Base-by-base conservation (phyloP, 2,329 filamentous ascomycete genomes). In the Ilyonectria sp. region DNA sequence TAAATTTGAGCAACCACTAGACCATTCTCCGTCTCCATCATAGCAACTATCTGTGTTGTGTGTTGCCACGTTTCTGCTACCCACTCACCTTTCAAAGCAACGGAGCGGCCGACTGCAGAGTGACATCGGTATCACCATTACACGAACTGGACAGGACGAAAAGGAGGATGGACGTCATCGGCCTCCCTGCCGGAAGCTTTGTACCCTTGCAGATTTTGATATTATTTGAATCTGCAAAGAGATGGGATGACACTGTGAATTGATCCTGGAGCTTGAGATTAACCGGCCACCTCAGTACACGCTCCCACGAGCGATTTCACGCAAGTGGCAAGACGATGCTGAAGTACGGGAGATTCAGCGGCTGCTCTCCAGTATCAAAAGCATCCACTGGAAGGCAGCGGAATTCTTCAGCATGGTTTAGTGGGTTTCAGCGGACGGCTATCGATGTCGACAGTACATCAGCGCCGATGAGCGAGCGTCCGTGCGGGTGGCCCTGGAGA, bases 401-500 rank as follows among this genome's bases (percentile, higher is more conserved):
- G 29, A 21, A 26, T 49, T 52, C 49, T 33, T 52, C 29, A 52
- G 17, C n/a, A 52, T 19, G 29, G 2, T 52, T 19, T 52, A 33
- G 49, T 31, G 26, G 29, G 29, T 33, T 52, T 52, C 49, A 35
- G 50, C 23, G 29, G 31, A 53, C 50, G 50, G 10, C n/a, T 21
- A 19, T 5, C 43, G n/a, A 46, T 13, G 23, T 19, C 43, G n/a
- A 46, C 43, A n/a, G 43, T 21, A 46, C 33, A 53, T 52, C 17
- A 60, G 46, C 56, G 33, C 9, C 21, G 21, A 60, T 52, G 10
- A 60, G 46, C 56, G 33, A 33, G 29, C 43, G 63, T 61, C 52
- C 47, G 63, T 66, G 63, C 57, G 43, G 35, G 46, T 61, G 21
- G 31, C 53, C 46, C 52, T 53, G 53, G 53, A 46, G 58, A 58